Percentiles rank a stretch among this genome's conserved stretches.
Conservation (phyloP, 129 eudicot genomes). For the Pittosporum tobira region DNA sequence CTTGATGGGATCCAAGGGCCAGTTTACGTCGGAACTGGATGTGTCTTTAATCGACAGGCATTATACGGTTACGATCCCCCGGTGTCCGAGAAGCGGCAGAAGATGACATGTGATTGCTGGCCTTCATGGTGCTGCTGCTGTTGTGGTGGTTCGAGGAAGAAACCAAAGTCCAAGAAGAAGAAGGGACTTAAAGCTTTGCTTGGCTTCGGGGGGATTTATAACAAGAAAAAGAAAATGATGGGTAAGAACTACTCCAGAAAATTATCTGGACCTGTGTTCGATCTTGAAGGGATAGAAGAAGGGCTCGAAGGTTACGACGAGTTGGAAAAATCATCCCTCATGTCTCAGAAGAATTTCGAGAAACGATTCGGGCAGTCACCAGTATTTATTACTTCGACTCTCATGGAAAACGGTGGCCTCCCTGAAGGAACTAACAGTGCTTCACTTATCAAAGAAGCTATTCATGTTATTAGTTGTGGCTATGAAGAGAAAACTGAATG, state of each 20-base stretch:
- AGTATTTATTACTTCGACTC: slow-evolving; percentile 83
- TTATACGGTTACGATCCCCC: slow-evolving; percentile 94
- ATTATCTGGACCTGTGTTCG: slow-evolving; percentile 54
- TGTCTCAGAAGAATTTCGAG: slow-evolving; percentile 95
- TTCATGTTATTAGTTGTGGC: slow-evolving; percentile 94
- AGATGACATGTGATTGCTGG: slow-evolving; percentile 98
- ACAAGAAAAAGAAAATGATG: slow-evolving; percentile 68
- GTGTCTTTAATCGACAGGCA: slow-evolving; percentile 85
- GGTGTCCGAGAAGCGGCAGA: slow-evolving; percentile 72
- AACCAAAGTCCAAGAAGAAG: slow-evolving; percentile 75
- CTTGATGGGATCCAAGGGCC: slow-evolving; percentile 98
- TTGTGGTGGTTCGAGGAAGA: slow-evolving; percentile 71
- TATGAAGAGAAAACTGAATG: slow-evolving; percentile 97
- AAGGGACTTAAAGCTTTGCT: slow-evolving; percentile 73
- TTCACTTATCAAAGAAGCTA: slow-evolving; percentile 83
- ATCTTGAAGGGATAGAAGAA: slow-evolving; percentile 96
- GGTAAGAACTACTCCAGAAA: slow-evolving; percentile 65
- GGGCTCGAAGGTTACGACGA: slow-evolving; percentile 95
- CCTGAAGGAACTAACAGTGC: slow-evolving; percentile 74
- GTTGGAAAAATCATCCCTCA: slow-evolving; percentile 83
- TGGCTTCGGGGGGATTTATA: slow-evolving; percentile 38
- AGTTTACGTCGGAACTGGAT: slow-evolving; percentile 91
- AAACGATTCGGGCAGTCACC: slow-evolving; percentile 96
- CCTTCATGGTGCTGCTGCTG: slow-evolving; percentile 97
- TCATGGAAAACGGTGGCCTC: slow-evolving; percentile 87